A percentile compares a stretch with the other conserved stretches of the same genome.
phyloP scores from a whole-genome alignment of 2,329 filamentous ascomycete genomes.

The Moelleriella libera region DNA sequence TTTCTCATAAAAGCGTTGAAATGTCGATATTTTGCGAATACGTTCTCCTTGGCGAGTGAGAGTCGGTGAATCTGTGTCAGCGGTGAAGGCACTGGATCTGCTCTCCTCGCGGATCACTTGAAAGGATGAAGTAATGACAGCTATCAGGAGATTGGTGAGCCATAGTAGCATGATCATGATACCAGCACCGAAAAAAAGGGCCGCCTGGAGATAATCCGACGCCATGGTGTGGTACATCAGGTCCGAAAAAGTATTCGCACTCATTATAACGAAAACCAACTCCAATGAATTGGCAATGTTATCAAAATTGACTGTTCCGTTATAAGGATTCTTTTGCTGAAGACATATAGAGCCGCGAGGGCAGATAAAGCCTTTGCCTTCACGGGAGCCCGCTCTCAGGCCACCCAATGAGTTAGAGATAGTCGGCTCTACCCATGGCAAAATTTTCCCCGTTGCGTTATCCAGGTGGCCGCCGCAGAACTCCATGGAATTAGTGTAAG shows the following conservation, averaged over 20 bases:
- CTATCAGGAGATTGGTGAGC: constrained; percentile 88
- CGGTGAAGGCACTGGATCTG: constrained; percentile 83
- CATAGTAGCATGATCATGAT: constrained; percentile 92
- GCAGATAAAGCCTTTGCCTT: constrained; percentile 76
- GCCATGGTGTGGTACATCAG: constrained; percentile 87
- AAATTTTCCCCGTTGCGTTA: constrained; percentile 36
- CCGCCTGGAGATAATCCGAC: constrained; percentile 77
- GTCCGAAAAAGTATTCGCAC: constrained; percentile 91
- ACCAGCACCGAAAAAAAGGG: constrained; percentile 58
- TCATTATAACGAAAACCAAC: constrained; percentile 96
- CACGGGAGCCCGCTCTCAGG: constrained; percentile 32
- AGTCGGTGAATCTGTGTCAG: constrained; percentile 40
- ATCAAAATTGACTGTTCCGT: constrained; percentile 84
- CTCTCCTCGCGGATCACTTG: constrained; percentile 97
- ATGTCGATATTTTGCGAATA: constrained; percentile 19
- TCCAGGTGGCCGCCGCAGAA: constrained; percentile 80
- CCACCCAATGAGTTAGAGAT: constrained; percentile 24
- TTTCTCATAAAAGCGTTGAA: constrained; percentile 64
- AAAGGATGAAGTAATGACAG: constrained; percentile 96
- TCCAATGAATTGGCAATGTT: constrained; percentile 87
- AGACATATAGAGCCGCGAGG: constrained; percentile 73
- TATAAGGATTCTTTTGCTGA: constrained; percentile 64
- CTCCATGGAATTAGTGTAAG: constrained; percentile 51
- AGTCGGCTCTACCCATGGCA: constrained; percentile 50
- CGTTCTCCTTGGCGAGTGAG: constrained; percentile 23